A percentile compares a stretch with the other conserved stretches of the same genome.
phyloP scores from a whole-genome alignment of 306 rosid species.

The Ochetophila trinervis region DNA sequence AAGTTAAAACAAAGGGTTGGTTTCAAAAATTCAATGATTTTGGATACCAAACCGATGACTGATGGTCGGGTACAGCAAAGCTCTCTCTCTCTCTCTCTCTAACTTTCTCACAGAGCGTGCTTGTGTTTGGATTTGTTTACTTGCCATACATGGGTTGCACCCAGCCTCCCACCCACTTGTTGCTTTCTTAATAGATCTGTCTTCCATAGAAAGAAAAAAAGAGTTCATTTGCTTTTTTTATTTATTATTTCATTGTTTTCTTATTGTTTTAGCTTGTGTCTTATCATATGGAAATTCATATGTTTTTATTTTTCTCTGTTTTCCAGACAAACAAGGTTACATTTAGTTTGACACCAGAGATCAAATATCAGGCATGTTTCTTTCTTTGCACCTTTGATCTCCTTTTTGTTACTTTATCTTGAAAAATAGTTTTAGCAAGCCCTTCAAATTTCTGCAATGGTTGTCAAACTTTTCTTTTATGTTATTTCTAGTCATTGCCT shows the following conservation, averaged over 20 bases:
- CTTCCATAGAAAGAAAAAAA: neutral
- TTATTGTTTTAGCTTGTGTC: constrained; percentile 17
- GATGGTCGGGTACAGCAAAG: constrained; percentile 84
- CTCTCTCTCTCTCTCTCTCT: constrained; percentile 27
- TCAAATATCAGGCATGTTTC: constrained; percentile 76
- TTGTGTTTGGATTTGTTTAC: neutral
- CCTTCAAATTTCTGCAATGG: neutral
- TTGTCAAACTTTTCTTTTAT: neutral
- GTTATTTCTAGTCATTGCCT: neutral
- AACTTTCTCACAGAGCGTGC: constrained; percentile 1
- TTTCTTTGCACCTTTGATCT: constrained; percentile 19
- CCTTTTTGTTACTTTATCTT: constrained; percentile 7
- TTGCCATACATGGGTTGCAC: neutral
- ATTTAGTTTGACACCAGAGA: constrained; percentile 91
- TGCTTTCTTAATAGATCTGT: neutral
- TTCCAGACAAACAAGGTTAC: constrained; percentile 87
- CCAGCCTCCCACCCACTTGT: neutral
- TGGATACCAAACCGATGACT: constrained; percentile 78
- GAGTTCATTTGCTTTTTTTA: neutral
- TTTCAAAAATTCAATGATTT: constrained; percentile 84
- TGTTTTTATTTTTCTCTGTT: constrained; percentile 20
- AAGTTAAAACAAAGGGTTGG: constrained; percentile 77
- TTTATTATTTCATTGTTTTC: neutral
- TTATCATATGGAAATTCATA: constrained; percentile 9
- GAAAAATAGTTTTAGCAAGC: neutral